Evolutionary conservation across 2,329 filamentous ascomycete genomes (phyloP).

Genomic region (Colletotrichum echinochloae): DNA sequence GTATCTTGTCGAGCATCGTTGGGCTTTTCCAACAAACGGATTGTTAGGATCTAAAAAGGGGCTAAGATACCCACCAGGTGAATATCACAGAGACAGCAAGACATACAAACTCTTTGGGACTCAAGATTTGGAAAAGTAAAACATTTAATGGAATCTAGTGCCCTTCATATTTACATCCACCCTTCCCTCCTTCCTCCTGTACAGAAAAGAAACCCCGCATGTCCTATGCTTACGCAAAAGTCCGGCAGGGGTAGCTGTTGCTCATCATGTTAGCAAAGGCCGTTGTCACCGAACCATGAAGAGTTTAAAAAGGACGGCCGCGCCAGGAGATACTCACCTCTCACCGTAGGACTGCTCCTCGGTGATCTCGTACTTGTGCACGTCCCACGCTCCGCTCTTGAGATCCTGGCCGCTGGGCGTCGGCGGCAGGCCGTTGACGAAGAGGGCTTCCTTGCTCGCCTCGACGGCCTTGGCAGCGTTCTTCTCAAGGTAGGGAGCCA

Average conservation of each 20-base stretch:
- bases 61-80: conserved; percentile 9
- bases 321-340: conserved; percentile 64
- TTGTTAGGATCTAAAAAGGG: neutral
- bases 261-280: conserved; percentile 47
- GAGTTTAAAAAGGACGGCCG: neutral
- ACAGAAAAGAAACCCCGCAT: conserved; percentile 43
- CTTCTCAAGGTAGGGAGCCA: conserved; percentile 80
- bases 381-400: conserved; percentile 67
- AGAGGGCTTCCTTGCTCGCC: conserved; percentile 65
- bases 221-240: conserved; percentile 62
- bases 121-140: conserved; percentile 7
- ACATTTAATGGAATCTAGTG: conserved; percentile 46
- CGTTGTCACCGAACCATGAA: conserved; percentile 20
- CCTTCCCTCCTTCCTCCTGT: conserved; percentile 40
- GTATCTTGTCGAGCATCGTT: neutral
- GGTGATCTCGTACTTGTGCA: conserved; percentile 75
- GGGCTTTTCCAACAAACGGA: neutral
- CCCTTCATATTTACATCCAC: conserved; percentile 47
- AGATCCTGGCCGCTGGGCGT: conserved; percentile 78
- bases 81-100: neutral
- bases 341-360: conserved; percentile 78
- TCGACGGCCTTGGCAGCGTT: conserved; percentile 65
- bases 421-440: conserved; percentile 86
- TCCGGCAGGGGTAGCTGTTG: conserved; percentile 72
- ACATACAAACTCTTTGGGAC: neutral